phyloP scores from a whole-genome alignment of 106 monocot species.

The Dendrobium catenatum region DNA sequence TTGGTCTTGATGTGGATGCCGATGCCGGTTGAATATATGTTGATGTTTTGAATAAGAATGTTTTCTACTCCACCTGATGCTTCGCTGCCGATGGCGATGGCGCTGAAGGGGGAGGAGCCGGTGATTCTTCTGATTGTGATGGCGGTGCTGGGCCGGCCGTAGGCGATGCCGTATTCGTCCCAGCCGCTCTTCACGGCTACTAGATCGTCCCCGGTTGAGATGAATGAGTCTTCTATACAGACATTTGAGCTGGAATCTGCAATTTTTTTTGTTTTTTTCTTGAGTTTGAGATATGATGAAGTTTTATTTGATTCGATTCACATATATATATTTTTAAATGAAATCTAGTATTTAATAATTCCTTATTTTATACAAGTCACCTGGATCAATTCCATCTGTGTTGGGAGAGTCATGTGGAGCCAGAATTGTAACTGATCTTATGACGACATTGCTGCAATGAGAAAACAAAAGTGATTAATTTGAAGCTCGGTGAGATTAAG shows the following conservation, averaged over 20 bases:
- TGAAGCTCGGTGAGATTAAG: background rate
- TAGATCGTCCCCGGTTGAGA: slow-evolving; percentile 56
- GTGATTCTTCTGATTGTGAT: slow-evolving; percentile 45
- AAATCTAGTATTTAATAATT: too few species aligned
- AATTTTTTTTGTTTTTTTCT: background rate
- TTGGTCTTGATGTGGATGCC: slow-evolving; percentile 77
- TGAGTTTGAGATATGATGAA: too few species aligned
- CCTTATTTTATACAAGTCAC: background rate
- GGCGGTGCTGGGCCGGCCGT: slow-evolving; percentile 36
- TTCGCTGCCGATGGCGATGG: slow-evolving; percentile 53
- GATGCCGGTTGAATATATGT: slow-evolving; percentile 39
- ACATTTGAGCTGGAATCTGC: slow-evolving; percentile 61
- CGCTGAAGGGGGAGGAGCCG: slow-evolving; percentile 43
- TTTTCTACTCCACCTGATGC: slow-evolving; percentile 47
- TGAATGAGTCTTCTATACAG: slow-evolving; percentile 67
- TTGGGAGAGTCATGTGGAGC: slow-evolving; percentile 24
- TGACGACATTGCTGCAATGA: background rate
- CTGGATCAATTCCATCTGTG: slow-evolving; percentile 25
- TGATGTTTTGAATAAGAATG: slow-evolving; percentile 37
- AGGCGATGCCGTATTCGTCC: slow-evolving; percentile 72
- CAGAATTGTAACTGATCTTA: slow-evolving; percentile 3
- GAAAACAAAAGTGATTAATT: background rate
- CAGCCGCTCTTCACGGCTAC: slow-evolving; percentile 64
- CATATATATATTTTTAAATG: too few species aligned
- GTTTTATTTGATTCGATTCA: too few species aligned